These are phyloP conservation scores for Tylopilus orsonianus DNA, from an alignment of 1,284 basidiomycete species.

Conservation along the genomic window DNA sequence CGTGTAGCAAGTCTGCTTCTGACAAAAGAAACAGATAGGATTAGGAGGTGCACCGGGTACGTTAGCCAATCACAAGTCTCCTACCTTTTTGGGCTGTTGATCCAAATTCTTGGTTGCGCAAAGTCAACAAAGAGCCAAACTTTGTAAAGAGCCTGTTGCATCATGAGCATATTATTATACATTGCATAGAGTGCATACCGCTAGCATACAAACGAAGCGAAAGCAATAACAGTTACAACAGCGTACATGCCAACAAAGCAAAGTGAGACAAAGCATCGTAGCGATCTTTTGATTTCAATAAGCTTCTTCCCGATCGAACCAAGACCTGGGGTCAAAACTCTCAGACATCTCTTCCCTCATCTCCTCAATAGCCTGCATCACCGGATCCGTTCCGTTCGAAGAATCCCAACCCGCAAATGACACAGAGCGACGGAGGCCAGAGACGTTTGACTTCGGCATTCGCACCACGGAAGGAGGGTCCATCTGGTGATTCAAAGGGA, in stretches of 20 bases:
- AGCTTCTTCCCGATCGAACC: conserved; percentile 19
- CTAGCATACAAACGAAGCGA: background rate
- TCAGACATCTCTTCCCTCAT: conserved; percentile 21
- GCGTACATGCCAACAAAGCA: background rate
- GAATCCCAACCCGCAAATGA: conserved; percentile 20
- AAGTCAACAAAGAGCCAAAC: too few relatives aligned
- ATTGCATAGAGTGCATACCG: background rate
- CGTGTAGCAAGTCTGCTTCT: background rate
- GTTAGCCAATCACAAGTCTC: background rate
- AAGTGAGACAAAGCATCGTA: background rate
- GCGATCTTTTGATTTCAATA: conserved; percentile 5
- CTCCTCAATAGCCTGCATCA: conserved; percentile 20
- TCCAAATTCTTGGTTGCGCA: too few relatives aligned
- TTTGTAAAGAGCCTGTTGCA: background rate
- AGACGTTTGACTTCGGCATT: background rate
- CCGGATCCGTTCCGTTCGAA: background rate
- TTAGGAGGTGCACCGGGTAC: background rate
- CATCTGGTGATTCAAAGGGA: conserved; percentile 1
- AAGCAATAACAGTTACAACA: background rate
- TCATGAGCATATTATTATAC: background rate
- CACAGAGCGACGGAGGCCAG: conserved; percentile 30
- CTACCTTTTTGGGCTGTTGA: background rate
- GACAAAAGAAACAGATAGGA: background rate
- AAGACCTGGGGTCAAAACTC: conserved; percentile 17
- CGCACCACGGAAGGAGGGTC: background rate